These are phyloP conservation scores for Elsinoe batatas DNA, from an alignment of 2,329 filamentous ascomycete species.

Conservation along the genomic window DNA sequence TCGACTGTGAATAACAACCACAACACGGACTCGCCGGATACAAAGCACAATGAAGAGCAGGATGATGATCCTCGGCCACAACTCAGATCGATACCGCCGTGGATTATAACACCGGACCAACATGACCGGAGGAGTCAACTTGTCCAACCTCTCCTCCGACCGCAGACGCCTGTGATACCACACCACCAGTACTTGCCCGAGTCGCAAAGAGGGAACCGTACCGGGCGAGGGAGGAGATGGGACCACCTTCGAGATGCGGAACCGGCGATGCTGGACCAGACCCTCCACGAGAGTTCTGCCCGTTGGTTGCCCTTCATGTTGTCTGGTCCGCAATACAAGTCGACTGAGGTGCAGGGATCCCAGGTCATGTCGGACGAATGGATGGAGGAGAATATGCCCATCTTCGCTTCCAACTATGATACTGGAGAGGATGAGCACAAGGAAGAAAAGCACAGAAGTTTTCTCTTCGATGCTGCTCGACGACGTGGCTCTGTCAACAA, in stretches of 20 bases:
- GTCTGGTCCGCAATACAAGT: constrained; percentile 23
- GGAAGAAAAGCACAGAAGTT: constrained; percentile 38
- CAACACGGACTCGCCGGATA: constrained; percentile 8
- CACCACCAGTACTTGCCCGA: constrained; percentile 18
- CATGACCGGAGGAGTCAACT: constrained; percentile 19
- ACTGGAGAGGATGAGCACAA: constrained; percentile 44
- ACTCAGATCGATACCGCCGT: constrained; percentile 25
- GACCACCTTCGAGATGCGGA: constrained; percentile 27
- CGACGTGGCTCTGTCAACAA: constrained; percentile 48
- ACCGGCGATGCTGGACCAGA: constrained; percentile 26
- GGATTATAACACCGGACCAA: constrained; percentile 27
- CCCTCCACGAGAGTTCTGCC: constrained; percentile 25
- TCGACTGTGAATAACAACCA: constrained; percentile 16
- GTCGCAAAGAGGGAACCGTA: constrained; percentile 21
- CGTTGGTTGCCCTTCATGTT: constrained; percentile 30
- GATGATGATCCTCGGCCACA: constrained; percentile 13
- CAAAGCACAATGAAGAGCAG: not conserved
- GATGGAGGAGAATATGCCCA: constrained; percentile 41
- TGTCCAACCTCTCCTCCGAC: constrained; percentile 15
- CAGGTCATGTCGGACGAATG: constrained; percentile 34
- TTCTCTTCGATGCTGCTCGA: constrained; percentile 39
- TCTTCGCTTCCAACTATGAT: constrained; percentile 42
- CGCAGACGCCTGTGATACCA: constrained; percentile 17
- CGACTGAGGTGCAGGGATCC: constrained; percentile 24
- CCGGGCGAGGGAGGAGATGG: constrained; percentile 28